phyloP scores from a whole-genome alignment of 345 rosid species.

The Odontarrhena argentea region DNA sequence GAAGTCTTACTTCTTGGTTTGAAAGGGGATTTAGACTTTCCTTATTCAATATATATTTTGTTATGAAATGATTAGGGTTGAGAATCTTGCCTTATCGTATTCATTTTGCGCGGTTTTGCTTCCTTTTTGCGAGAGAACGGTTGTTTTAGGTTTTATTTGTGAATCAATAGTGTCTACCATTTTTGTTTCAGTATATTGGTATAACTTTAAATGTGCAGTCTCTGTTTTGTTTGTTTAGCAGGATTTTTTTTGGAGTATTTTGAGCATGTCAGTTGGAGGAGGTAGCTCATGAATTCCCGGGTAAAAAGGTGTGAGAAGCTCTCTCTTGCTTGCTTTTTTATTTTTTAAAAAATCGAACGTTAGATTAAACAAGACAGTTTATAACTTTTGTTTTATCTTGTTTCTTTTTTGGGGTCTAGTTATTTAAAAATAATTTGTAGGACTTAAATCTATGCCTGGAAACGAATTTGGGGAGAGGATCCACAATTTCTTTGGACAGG shows the following conservation, averaged over 20 bases:
- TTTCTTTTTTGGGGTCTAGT: constrained; percentile 31
- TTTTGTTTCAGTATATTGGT: background rate
- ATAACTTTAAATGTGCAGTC: background rate
- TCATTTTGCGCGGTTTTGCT: background rate
- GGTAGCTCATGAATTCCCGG: constrained; percentile 41
- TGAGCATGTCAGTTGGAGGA: constrained; percentile 34
- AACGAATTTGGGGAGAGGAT: constrained; percentile 91
- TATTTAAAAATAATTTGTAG: constrained; percentile 37
- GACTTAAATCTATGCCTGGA: constrained; percentile 86
- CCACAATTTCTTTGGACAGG: constrained; percentile 85
- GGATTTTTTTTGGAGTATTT: constrained; percentile 11
- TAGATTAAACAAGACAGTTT: constrained; percentile 18
- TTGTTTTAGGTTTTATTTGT: too few relatives aligned
- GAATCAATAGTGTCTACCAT: too few relatives aligned
- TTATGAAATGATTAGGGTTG: background rate
- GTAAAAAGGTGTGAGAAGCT: constrained; percentile 32
- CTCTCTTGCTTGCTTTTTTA: too few relatives aligned
- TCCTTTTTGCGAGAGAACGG: background rate
- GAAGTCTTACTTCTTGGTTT: background rate
- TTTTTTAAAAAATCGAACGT: constrained; percentile 10
- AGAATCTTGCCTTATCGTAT: constrained; percentile 1
- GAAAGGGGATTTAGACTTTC: background rate
- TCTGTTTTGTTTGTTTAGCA: constrained; percentile 28
- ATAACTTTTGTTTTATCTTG: constrained; percentile 23
- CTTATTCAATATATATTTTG: background rate